Conservation (phyloP, 2,329 filamentous ascomycete genomes). For the Alternaria ventricosa region DNA sequence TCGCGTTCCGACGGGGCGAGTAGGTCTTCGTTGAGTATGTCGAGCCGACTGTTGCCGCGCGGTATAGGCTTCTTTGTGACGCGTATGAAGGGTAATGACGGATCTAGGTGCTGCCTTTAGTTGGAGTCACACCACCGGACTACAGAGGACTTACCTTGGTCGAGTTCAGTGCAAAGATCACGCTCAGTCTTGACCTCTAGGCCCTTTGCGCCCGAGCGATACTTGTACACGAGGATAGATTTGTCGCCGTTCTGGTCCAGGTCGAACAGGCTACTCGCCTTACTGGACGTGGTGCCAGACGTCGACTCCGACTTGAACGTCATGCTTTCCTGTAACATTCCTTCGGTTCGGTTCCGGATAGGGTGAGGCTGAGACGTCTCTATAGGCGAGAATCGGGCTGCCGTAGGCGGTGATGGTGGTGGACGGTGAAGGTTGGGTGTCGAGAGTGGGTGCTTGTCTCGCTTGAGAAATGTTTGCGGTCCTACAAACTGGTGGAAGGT, state of each 20-base stretch:
- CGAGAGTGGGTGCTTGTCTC: constrained; percentile 23
- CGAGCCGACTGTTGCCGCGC: constrained; percentile 53
- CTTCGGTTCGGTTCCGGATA: constrained; percentile 3
- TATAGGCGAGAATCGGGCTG: constrained; percentile 24
- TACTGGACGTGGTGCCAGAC: constrained; percentile 42
- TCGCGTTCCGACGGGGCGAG: constrained; percentile 42
- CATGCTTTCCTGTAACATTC: constrained; percentile 34
- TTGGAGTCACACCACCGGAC: not conserved
- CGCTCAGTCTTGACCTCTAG: constrained; percentile 54
- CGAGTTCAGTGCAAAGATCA: constrained; percentile 51
- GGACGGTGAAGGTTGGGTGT: constrained; percentile 12
- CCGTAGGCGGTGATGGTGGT: constrained; percentile 1
- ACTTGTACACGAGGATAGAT: constrained; percentile 56
- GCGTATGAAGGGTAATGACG: constrained; percentile 49
- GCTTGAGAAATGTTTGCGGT: not conserved
- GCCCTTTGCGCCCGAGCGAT: constrained; percentile 48
- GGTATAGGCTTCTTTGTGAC: constrained; percentile 57
- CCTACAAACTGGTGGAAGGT: constrained; percentile 27
- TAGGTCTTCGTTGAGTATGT: constrained; percentile 56
- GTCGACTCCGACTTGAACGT: constrained; percentile 56
- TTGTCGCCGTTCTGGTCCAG: constrained; percentile 53
- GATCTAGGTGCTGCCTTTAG: constrained; percentile 43
- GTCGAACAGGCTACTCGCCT: constrained; percentile 51
- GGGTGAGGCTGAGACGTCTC: constrained; percentile 36
- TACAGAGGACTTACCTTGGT: constrained; percentile 38